Percentiles rank a stretch among this genome's conserved stretches.
These are phyloP conservation scores for Leishmania guyanensis DNA, from an alignment of 208 protist genomes.

Conservation along the genomic window DNA sequence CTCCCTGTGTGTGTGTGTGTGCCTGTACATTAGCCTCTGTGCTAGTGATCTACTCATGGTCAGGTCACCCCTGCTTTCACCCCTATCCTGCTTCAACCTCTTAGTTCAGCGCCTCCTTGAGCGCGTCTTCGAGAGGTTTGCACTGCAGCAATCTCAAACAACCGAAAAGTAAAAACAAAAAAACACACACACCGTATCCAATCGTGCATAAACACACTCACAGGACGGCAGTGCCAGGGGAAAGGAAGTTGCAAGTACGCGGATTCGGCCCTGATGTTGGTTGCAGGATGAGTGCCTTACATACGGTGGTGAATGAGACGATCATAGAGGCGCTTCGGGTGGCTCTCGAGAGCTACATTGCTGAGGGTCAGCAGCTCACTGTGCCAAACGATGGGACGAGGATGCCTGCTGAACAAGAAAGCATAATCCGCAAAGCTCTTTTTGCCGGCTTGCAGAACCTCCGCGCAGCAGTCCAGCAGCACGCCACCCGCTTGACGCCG, in stretches of 20 bases:
- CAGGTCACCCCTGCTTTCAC: too few relatives aligned
- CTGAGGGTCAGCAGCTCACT: not conserved
- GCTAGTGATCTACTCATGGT: not conserved
- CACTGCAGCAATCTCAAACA: not conserved
- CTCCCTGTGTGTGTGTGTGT: not conserved
- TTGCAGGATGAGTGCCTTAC: not conserved
- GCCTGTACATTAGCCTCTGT: not conserved
- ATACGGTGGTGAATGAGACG: slow-evolving; percentile 20
- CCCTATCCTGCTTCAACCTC: too few relatives aligned
- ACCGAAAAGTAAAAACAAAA: not conserved
- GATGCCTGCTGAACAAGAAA: slow-evolving; percentile 13
- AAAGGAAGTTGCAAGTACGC: not conserved
- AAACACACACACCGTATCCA: too few relatives aligned
- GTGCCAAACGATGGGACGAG: not conserved
- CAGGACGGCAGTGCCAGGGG: not conserved
- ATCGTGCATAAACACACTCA: not conserved
- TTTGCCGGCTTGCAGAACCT: slow-evolving; percentile 12
- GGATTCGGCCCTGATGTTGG: not conserved
- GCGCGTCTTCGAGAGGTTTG: not conserved
- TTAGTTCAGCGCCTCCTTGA: too few relatives aligned
- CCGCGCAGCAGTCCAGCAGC: not conserved
- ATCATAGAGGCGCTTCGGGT: slow-evolving; percentile 23
- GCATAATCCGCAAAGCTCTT: slow-evolving; percentile 9
- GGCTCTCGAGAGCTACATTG: slow-evolving; percentile 15
- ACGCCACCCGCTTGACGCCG: not conserved